Percentiles rank a stretch among this genome's conserved stretches.
Evolutionary conservation across 2,329 filamentous ascomycete species (phyloP).

Genomic region (Arachnopeziza araneosa): DNA sequence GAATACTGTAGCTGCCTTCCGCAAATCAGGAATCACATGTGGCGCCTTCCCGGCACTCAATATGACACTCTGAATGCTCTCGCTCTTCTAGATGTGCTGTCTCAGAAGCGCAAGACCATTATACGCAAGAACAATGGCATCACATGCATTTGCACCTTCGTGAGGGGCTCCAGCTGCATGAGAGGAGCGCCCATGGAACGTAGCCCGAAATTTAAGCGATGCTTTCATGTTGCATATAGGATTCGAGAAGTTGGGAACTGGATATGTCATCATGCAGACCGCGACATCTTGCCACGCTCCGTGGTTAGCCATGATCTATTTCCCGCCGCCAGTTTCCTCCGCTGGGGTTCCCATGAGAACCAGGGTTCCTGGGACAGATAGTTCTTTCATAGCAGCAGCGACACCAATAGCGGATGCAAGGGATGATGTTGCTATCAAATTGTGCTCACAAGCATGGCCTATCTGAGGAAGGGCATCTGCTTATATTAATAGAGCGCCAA

Average conservation of each 20-base stretch:
- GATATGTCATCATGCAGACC: conserved; percentile 34
- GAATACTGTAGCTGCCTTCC: background rate
- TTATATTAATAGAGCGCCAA: background rate
- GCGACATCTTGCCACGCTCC: conserved; percentile 36
- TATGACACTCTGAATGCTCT: conserved; percentile 34
- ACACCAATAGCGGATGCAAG: conserved; percentile 33
- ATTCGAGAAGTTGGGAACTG: conserved; percentile 9
- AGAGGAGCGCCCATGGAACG: conserved; percentile 23
- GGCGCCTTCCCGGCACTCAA: conserved; percentile 32
- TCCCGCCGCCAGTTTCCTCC: conserved; percentile 27
- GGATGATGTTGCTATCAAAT: conserved; percentile 34
- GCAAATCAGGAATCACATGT: conserved; percentile 32
- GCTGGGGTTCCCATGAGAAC: conserved; percentile 22
- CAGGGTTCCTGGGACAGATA: conserved; percentile 18
- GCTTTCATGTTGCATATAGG: conserved; percentile 4
- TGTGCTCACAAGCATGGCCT: conserved; percentile 38
- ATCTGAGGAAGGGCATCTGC: conserved; percentile 37
- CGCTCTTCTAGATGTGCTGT: conserved; percentile 20
- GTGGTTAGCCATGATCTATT: conserved; percentile 37
- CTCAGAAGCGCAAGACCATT: conserved; percentile 26
- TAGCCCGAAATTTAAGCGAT: conserved; percentile 3
- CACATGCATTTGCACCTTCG: conserved; percentile 34
- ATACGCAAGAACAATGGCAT: conserved; percentile 32
- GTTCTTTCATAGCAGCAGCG: conserved; percentile 12
- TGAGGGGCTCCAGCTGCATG: conserved; percentile 34